Base-by-base conservation (phyloP, 352 stramenopile species). In the Pythium phragmitis region DNA sequence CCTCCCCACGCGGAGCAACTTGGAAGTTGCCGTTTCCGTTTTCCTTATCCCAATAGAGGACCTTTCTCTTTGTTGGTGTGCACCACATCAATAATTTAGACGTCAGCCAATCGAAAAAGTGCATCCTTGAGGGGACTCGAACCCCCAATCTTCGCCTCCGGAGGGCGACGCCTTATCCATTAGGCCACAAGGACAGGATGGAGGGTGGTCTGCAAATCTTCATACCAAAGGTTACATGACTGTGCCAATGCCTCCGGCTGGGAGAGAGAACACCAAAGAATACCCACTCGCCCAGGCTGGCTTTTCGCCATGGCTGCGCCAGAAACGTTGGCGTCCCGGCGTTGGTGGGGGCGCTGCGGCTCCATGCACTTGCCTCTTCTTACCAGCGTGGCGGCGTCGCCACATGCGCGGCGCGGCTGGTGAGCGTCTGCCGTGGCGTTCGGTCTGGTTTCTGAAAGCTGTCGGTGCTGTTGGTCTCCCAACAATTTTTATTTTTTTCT, bases 91-190 rank as follows among this genome's bases (percentile, higher is more conserved):
- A 17, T 16, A 13, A 9, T 17, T 1, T 33, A 53, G 47, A 36
- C 49, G 3, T 1, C 4, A 5, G 26, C 26, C 26, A 30, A 30
- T 30, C 26, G 26, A 57, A 68, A 79, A 82, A 79, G 46, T 69
- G 57, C 68, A 71, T 85, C 76, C 76, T 81, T 76, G 77, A 83
- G 68, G 76, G 76, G 76, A 83, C 77, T 86, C 74, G 77, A 86
- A 86, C 77, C 75, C 75, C 68, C 77, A 86, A 77, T 86, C 75
- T 70, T 77, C 77, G 77, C 77, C 77, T 86, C 78, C 77, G 77
- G 77, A 86, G 75, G 75, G 77, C 77, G 77, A 86, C 80, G 77
- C 77, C 77, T 85, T 85, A 85, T 85, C 76, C 76, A 85, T 85
- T 85, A 85, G 76, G 76, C 76, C 75, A 83, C 54, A 60, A 60